These are phyloP conservation scores for Tuber aestivum DNA, from an alignment of 495 filamentous ascomycete species.

Conservation along the genomic window DNA sequence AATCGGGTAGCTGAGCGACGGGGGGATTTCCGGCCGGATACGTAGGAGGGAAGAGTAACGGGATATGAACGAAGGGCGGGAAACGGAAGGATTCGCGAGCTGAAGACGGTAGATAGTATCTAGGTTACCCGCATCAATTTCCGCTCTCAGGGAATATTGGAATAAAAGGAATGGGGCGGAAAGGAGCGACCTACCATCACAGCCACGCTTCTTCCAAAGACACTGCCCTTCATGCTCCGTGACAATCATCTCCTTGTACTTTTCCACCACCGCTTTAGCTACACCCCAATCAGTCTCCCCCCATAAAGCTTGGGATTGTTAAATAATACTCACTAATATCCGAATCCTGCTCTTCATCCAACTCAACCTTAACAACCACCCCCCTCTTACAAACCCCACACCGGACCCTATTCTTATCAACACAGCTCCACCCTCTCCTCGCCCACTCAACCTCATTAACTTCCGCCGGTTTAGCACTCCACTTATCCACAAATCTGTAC, in stretches of 20 bases:
- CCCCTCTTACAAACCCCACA: conserved; percentile 79
- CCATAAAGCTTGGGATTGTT: not conserved
- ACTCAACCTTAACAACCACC: conserved; percentile 71
- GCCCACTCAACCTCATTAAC: conserved; percentile 94
- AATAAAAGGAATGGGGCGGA: not conserved
- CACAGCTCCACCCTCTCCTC: conserved; percentile 85
- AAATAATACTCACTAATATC: conserved; percentile 48
- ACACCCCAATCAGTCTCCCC: conserved; percentile 19
- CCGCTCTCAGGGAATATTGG: not conserved
- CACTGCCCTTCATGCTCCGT: conserved; percentile 77
- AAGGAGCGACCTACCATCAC: conserved; percentile 6
- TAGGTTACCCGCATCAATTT: conserved; percentile 20
- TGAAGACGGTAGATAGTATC: conserved; percentile 53
- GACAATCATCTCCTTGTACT: conserved; percentile 64
- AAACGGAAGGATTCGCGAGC: conserved; percentile 47
- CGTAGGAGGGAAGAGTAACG: conserved; percentile 45
- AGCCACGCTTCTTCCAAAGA: conserved; percentile 64
- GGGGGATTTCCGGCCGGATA: conserved; percentile 51
- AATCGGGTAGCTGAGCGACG: conserved; percentile 48
- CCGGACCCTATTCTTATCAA: conserved; percentile 70
- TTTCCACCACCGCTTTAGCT: conserved; percentile 66
- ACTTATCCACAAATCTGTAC: conserved; percentile 82
- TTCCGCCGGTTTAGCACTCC: conserved; percentile 71
- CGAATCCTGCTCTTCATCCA: conserved; percentile 60
- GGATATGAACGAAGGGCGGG: conserved; percentile 46